Percentiles rank a stretch among this genome's conserved stretches.
phyloP scores from a whole-genome alignment of 768 basidiomycete genomes.

The Auriscalpium orientale region DNA sequence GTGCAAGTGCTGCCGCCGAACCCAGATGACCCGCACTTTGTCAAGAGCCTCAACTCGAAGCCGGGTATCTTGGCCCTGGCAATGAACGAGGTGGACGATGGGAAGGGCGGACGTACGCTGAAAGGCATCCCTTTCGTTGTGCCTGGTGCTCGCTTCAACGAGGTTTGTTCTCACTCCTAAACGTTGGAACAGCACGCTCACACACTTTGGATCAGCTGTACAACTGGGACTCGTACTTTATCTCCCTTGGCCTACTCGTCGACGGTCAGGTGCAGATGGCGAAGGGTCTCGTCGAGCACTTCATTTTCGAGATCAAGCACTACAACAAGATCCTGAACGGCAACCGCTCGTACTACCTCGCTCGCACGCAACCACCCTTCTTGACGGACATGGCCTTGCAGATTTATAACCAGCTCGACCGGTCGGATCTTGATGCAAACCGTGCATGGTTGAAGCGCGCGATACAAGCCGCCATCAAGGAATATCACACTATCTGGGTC shows the following conservation, averaged over 20 bases:
- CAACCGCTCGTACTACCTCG: constrained; percentile 90
- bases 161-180: constrained; percentile 41
- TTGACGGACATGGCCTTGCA: constrained; percentile 97
- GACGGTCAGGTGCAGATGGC: constrained; percentile 94
- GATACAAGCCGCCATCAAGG: constrained; percentile 96
- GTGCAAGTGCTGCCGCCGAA: constrained; percentile 85
- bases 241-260: constrained; percentile 86
- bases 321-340: constrained; percentile 97
- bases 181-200: neutral
- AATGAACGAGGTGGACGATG: constrained; percentile 86
- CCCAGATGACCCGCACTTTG: constrained; percentile 81
- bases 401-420: constrained; percentile 93
- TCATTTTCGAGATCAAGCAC: constrained; percentile 97
- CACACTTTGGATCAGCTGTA: constrained; percentile 49
- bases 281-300: constrained; percentile 97
- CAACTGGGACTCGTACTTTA: constrained; percentile 96
- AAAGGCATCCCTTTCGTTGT: constrained; percentile 97
- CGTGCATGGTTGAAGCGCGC: constrained; percentile 90
- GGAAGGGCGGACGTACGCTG: constrained; percentile 67
- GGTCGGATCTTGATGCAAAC: constrained; percentile 72
- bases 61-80: constrained; percentile 92
- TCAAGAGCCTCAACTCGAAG: constrained; percentile 89
- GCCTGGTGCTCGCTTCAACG: constrained; percentile 90
- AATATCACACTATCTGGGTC: constrained; percentile 98
- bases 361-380: constrained; percentile 96